Evolutionary conservation across 2,329 filamentous ascomycete species (phyloP).

Genomic region (Colletotrichum filicis): DNA sequence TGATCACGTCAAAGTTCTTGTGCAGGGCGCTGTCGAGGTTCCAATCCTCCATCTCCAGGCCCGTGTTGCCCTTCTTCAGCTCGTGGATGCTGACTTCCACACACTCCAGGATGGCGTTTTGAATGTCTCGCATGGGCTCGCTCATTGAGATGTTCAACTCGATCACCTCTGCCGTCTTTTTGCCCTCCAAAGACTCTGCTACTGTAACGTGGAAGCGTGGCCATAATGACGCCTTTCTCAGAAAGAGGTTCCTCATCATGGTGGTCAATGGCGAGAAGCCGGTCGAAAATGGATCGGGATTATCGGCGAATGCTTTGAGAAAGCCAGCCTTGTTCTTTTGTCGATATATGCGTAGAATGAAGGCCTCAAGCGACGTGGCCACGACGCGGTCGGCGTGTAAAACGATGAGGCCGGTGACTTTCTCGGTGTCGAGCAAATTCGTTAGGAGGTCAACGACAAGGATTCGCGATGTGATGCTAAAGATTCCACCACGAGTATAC

Average conservation of each 20-base stretch:
- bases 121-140: conserved; percentile 90
- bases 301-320: conserved; percentile 95
- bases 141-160: conserved; percentile 98
- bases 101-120: conserved; percentile 94
- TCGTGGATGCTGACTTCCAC: conserved; percentile 95
- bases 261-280: conserved; percentile 89
- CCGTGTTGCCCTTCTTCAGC: conserved; percentile 89
- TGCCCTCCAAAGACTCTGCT: conserved; percentile 88
- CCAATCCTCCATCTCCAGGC: conserved; percentile 97
- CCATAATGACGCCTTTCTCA: conserved; percentile 90
- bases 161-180: conserved; percentile 94
- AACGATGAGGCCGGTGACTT: conserved; percentile 86
- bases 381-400: conserved; percentile 89
- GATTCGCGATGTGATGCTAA: conserved; percentile 96
- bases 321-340: conserved; percentile 96
- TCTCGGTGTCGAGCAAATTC: conserved; percentile 82
- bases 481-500: conserved; percentile 89
- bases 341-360: conserved; percentile 92
- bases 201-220: conserved; percentile 94
- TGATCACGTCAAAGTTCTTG: conserved; percentile 89
- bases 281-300: conserved; percentile 87
- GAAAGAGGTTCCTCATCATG: conserved; percentile 92
- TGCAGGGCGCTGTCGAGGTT: conserved; percentile 93
- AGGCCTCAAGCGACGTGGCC: conserved; percentile 91
- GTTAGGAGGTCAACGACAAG: conserved; percentile 93